Conservation (phyloP, 129 eudicot genomes). For the Cynara cardunculus region DNA sequence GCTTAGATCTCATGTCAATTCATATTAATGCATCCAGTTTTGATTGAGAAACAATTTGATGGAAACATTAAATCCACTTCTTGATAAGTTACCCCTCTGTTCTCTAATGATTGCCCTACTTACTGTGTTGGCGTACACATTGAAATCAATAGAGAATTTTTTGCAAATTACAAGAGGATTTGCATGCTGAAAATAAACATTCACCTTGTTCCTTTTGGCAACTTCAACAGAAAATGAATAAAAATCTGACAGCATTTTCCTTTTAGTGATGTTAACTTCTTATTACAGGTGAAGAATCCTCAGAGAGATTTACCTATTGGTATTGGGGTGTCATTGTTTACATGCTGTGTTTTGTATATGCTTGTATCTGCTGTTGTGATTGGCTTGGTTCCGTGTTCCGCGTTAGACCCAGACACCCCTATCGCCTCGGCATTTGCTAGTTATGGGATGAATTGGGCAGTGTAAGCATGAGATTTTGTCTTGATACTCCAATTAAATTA, state of each 20-base stretch:
- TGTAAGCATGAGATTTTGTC: slow-evolving; percentile 33
- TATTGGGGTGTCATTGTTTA: slow-evolving; percentile 52
- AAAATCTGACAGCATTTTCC: background rate
- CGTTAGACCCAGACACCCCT: slow-evolving; percentile 64
- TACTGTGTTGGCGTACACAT: background rate
- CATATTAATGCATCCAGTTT: background rate
- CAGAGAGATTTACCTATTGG: slow-evolving; percentile 65
- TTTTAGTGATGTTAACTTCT: background rate
- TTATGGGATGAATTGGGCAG: slow-evolving; percentile 68
- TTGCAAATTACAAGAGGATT: background rate
- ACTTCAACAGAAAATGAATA: background rate
- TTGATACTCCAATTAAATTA: background rate
- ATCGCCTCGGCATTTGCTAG: slow-evolving; percentile 61
- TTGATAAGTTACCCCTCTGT: background rate
- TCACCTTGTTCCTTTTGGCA: background rate
- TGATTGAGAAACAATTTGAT: background rate
- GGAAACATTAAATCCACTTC: background rate
- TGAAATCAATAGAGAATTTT: background rate
- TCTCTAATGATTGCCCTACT: background rate
- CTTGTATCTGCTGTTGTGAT: slow-evolving; percentile 58
- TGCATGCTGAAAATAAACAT: background rate
- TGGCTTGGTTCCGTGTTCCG: slow-evolving; percentile 56
- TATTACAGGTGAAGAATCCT: slow-evolving; percentile 62
- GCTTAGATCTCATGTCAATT: background rate
- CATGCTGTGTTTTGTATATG: slow-evolving; percentile 66